Conservation (phyloP, 176 grass and related monocot genomes). For the Oryza nivara region DNA sequence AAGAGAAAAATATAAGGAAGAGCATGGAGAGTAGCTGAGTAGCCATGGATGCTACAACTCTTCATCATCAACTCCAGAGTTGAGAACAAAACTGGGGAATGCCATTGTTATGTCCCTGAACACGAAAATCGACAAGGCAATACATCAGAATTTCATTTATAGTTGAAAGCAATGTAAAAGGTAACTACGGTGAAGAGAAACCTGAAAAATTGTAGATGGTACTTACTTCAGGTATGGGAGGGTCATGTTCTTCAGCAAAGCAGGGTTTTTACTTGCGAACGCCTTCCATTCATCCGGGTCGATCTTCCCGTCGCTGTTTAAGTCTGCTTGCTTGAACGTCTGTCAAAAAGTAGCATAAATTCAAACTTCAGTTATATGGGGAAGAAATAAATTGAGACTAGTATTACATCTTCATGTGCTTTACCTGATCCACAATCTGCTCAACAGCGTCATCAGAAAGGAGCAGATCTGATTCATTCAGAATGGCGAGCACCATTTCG, state of each 20-base stretch:
- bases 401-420: conserved; percentile 16
- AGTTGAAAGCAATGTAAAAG: background rate
- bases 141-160: background rate
- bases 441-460: conserved; percentile 86
- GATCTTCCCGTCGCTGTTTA: conserved; percentile 69
- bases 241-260: conserved; percentile 80
- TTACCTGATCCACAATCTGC: conserved; percentile 79
- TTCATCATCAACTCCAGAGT: conserved; percentile 54
- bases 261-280: conserved; percentile 52
- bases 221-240: conserved; percentile 81
- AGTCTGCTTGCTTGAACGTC: conserved; percentile 78
- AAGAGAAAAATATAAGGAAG: background rate
- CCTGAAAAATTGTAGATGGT: background rate
- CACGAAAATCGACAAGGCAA: background rate
- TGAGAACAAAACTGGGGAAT: conserved; percentile 76
- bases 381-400: conserved; percentile 16
- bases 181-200: background rate
- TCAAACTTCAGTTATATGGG: background rate
- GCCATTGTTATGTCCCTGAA: conserved; percentile 70
- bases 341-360: conserved; percentile 32
- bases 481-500: conserved; percentile 89
- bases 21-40: background rate
- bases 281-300: conserved; percentile 70
- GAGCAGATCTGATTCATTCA: conserved; percentile 72
- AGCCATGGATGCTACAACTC: conserved; percentile 51